Evolutionary conservation across 139 green algal species (phyloP), one percentile per base, ranked within the genome.

Genomic region (Micractinium sp.): DNA sequence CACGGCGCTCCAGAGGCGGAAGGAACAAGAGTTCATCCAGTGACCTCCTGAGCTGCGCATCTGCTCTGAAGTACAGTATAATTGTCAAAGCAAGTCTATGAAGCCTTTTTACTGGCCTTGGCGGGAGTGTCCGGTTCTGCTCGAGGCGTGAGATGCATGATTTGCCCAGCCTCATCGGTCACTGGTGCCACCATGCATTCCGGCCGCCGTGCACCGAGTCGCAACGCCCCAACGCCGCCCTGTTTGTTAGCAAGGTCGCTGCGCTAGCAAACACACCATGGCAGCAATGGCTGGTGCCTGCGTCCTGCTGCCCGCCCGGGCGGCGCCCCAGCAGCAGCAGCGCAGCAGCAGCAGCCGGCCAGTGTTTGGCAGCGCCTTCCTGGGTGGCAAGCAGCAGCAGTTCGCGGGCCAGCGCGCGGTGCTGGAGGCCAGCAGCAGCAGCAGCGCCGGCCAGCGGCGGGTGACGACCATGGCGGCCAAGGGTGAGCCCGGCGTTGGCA

Each of bases 401-500:
- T 90, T 87, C 33, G 38, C 84, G 14, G 89, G 89, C 76, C 79
- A 87, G 73, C 84, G 29, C 20, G 47, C 85, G 76, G 69, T 38
- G 76, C 31, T 87, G 7, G 36, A 41, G 25, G 83, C 83, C 73
- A 89, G 84, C 89, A 87, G 83, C 74, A 77, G 71, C 83, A 82
- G 84, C 86, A 71, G 77, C 69, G 33, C 82, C 73, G 41, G 69
- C 79, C 86, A 87, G 69, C 87, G 66, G 67, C 88, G 39, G 19
- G 77, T 95, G 16, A 93, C 89, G 36, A 89, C 82, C 35, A 95
- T 94, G 92, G 94, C 94, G 66, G 89, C 94, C 38, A 96, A 96
- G 90, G 95, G 93, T 96, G 90, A 90, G 92, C 25, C n/a, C 33
- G 5, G 33, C 27, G 81, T 74, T 31, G 61, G 66, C 36, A 87